These are phyloP conservation scores for Elongisporangium undulatum DNA, from an alignment of 352 stramenopile species.

Conservation along the genomic window DNA sequence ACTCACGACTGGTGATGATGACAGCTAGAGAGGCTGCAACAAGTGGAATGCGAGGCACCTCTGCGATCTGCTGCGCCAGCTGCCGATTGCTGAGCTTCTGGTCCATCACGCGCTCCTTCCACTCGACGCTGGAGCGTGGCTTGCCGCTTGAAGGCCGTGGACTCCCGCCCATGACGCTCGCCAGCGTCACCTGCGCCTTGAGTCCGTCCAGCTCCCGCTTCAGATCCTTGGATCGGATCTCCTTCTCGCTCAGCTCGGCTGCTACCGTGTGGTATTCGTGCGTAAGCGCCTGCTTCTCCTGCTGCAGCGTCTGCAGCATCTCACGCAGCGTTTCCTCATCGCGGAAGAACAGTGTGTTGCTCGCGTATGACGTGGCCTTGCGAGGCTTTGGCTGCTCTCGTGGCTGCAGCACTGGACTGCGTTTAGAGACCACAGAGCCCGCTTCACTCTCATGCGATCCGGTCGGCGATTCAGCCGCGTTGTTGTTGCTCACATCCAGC, in stretches of 20 bases:
- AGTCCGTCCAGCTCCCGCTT: slow-evolving; percentile 48
- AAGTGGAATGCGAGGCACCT: slow-evolving; percentile 3
- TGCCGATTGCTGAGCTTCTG: slow-evolving; percentile 40
- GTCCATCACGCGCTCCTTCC: slow-evolving; percentile 36
- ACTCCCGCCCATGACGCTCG: slow-evolving; percentile 7
- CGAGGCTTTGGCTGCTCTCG: slow-evolving; percentile 7
- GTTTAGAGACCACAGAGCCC: background rate
- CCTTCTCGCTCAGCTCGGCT: slow-evolving; percentile 26
- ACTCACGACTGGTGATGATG: background rate
- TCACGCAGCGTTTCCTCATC: slow-evolving; percentile 48
- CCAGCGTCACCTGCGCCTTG: slow-evolving; percentile 51
- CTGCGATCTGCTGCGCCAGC: slow-evolving; percentile 22
- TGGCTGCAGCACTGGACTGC: background rate
- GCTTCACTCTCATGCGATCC: background rate
- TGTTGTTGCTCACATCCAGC: background rate
- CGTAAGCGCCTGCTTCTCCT: slow-evolving; percentile 32
- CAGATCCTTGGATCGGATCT: slow-evolving; percentile 22
- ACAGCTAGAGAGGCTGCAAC: background rate
- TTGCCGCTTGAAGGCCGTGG: slow-evolving; percentile 9
- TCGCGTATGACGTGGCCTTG: slow-evolving; percentile 13
- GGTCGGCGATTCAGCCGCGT: background rate
- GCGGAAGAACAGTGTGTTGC: slow-evolving; percentile 44
- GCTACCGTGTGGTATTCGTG: slow-evolving; percentile 24
- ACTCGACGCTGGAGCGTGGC: slow-evolving; percentile 27
- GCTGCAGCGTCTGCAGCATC: slow-evolving; percentile 25